These are phyloP conservation scores for Nothopassalora personata DNA, from an alignment of 2,329 filamentous ascomycete species.

Conservation along the genomic window DNA sequence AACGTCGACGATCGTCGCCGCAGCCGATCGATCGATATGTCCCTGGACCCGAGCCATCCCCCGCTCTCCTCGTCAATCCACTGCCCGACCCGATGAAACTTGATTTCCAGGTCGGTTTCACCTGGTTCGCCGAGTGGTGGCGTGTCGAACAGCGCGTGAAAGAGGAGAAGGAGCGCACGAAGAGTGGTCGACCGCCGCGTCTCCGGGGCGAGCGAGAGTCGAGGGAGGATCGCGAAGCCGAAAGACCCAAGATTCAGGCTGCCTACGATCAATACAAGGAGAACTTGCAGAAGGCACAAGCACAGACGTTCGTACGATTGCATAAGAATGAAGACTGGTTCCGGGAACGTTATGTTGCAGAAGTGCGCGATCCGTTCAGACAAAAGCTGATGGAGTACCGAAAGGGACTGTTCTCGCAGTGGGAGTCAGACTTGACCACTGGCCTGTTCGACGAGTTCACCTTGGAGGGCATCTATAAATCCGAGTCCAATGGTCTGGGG, in stretches of 20 bases:
- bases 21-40: slow-evolving; percentile 78
- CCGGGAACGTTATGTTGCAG: slow-evolving; percentile 84
- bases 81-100: slow-evolving; percentile 66
- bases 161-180: slow-evolving; percentile 68
- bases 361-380: slow-evolving; percentile 70
- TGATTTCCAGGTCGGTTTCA: slow-evolving; percentile 77
- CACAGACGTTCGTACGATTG: slow-evolving; percentile 79
- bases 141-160: slow-evolving; percentile 75
- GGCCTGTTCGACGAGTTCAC: slow-evolving; percentile 93
- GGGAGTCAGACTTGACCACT: slow-evolving; percentile 79
- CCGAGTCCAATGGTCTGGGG: slow-evolving; percentile 79
- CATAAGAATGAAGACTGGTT: slow-evolving; percentile 99
- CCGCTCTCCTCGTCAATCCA: slow-evolving; percentile 56
- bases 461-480: slow-evolving; percentile 88
- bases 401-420: slow-evolving; percentile 71
- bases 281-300: slow-evolving; percentile 54
- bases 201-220: slow-evolving; percentile 60
- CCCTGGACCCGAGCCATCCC: slow-evolving; percentile 58
- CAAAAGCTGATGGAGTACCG: slow-evolving; percentile 74
- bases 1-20: slow-evolving; percentile 56
- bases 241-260: slow-evolving; percentile 70
- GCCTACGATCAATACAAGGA: slow-evolving; percentile 63
- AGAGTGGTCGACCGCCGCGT: slow-evolving; percentile 58
- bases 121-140: slow-evolving; percentile 85
- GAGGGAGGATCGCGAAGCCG: slow-evolving; percentile 70